Base-by-base conservation (phyloP, 2,329 filamentous ascomycete genomes). In the Aureobasidium sp. region DNA sequence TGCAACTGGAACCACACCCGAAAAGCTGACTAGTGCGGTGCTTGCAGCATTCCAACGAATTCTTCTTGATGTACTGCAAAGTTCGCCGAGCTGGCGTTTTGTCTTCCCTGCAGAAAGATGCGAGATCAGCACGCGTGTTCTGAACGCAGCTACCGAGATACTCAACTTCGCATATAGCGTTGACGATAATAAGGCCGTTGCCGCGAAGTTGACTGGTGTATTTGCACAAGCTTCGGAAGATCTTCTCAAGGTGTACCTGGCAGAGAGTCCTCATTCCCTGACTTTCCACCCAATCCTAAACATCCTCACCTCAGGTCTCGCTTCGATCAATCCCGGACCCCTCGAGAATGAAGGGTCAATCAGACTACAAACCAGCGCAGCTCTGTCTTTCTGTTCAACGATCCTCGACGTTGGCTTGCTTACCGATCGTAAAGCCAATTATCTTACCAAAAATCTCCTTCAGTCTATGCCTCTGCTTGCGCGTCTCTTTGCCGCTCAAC, bases 51-150 rank as follows among this genome's bases (percentile, higher is more conserved):
- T 93, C 68, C 87, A 87, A 7, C 86, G 89, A 67, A 87, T 87
- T 1, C 81, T 90, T 66, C 82, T 95, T 27, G 92, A 96, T 70
- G 84, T 95, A 7, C 88, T 95, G 67, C 92, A 96, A 75, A 94
- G 88, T 73, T 89, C 88, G 41, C 84, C 86, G 34, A 91, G 87
- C 5, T 99, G 93, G 94, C 87, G 87, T 67, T 97, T 95, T 71
- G 80, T 83, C 7, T 81, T 83, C 1, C 81, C 85, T 12, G 78
- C 86, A 29, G 87, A 92, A 66, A 85, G 87, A 47, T 83, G 86
- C 56, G 79, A 86, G 62, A 82, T 97, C 53, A 84, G 90, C 63
- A 81, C 82, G 20, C 81, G 81, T 46, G 84, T 96, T 29, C 82
- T 90, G 29, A 81, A 81, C 5, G 82, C 87, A 15, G 87, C 97